Evolutionary conservation across 345 rosid species (phyloP).

Genomic region (Eucalyptus tenuipes): DNA sequence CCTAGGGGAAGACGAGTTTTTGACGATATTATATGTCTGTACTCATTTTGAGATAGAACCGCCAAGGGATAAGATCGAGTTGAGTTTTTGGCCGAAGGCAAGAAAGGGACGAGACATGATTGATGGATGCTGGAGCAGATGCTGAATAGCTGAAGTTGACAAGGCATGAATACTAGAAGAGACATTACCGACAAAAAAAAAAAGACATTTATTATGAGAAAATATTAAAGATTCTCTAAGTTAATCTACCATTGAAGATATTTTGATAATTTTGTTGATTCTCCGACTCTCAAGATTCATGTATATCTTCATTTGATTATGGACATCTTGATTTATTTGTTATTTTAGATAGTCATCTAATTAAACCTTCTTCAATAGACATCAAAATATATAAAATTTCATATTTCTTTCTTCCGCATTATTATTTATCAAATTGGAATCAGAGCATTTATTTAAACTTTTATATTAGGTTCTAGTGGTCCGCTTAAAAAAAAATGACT

Average conservation of each 20-base stretch:
- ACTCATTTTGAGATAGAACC: neutral
- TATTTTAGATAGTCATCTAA: neutral
- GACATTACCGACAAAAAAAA: no score
- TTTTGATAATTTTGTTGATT: neutral
- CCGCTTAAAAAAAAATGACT: neutral
- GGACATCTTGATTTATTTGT: neutral
- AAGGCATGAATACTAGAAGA: neutral
- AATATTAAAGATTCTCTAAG: neutral
- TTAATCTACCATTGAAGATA: neutral
- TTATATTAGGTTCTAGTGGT: neutral
- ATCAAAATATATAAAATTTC: no score
- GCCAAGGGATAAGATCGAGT: neutral
- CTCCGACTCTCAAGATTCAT: accelerated
- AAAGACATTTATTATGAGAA: neutral
- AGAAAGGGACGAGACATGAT: neutral
- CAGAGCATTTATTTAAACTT: neutral
- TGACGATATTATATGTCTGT: neutral
- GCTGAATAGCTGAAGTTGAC: neutral
- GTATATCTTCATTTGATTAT: neutral
- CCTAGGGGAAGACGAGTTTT: neutral
- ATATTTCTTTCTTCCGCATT: neutral
- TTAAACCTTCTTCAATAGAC: neutral
- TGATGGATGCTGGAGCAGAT: neutral
- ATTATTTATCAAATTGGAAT: neutral
- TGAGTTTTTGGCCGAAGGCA: neutral